phyloP scores from a whole-genome alignment of 2,329 filamentous ascomycete species.

The Myriangium duriaei region DNA sequence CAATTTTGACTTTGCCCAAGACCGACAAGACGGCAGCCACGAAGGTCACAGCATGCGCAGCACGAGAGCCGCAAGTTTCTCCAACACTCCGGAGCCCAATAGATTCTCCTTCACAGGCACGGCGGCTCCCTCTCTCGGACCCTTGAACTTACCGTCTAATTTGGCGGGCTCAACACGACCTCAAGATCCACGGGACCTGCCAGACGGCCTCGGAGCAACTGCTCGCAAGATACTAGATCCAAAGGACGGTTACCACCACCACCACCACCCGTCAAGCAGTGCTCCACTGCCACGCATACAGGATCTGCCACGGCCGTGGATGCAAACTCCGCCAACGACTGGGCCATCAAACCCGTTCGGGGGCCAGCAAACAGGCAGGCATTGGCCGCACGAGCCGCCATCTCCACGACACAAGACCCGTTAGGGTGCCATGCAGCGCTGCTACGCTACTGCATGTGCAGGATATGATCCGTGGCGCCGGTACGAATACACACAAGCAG shows the following conservation, averaged over 20 bases:
- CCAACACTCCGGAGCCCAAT: not conserved
- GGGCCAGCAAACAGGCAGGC: conserved; percentile 11
- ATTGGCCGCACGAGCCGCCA: conserved; percentile 5
- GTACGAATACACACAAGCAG: too few relatives aligned
- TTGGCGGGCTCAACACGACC: too few relatives aligned
- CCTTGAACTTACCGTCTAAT: too few relatives aligned
- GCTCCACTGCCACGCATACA: not conserved
- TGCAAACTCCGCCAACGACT: conserved; percentile 23
- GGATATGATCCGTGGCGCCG: too few relatives aligned
- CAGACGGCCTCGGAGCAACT: too few relatives aligned
- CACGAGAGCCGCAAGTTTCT: conserved; percentile 7
- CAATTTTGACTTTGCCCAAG: conserved; percentile 6
- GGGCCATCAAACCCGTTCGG: conserved; percentile 24
- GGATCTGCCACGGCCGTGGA: conserved; percentile 14
- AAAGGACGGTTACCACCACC: too few relatives aligned
- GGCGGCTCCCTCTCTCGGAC: too few relatives aligned
- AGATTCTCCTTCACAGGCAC: too few relatives aligned
- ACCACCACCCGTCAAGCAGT: too few relatives aligned
- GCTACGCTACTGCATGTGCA: too few relatives aligned
- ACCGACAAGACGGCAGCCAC: conserved; percentile 5
- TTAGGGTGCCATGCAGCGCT: not conserved
- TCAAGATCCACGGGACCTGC: too few relatives aligned
- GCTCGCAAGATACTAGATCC: too few relatives aligned
- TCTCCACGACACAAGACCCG: not conserved
- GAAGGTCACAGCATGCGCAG: conserved; percentile 3